Evolutionary conservation across 352 stramenopile genomes (phyloP), one percentile per base, ranked within the genome.

Genomic region (Phytopythium chamaehyphon): DNA sequence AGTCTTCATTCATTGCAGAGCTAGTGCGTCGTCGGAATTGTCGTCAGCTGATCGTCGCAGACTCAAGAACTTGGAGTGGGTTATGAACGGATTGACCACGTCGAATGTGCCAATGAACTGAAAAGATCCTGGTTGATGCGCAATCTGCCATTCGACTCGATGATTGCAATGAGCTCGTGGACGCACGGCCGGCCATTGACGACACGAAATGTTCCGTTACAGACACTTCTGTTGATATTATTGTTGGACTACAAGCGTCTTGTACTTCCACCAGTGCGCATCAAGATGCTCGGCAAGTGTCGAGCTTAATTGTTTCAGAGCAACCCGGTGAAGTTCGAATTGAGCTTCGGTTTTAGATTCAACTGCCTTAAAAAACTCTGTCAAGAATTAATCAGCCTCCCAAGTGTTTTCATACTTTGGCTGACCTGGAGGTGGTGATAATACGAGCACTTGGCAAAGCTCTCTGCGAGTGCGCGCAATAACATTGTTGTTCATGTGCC

Each of bases 401-500:
- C 8, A 45, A 24, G 16, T 24, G 23, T 45, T 45, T n/a, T 19
- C 16, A 45, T 45, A 45, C n/a, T 45, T 45, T 19, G 39, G 23
- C 23, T 22, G 39, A 7, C 39, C 16, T 39, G 38, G 37, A 24
- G 22, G 5, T 18, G 36, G 49, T 16, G 36, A 33, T 10, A 19
- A 10, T 23, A 51, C 46, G 2, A 8, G 23, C 6, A 22, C 19
- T 37, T 57, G 31, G 5, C 51, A 24, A n/a, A 50, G 39, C 11
- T 38, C 40, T 23, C 36, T 38, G 7, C 51, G 24, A 12, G 40
- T 33, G n/a, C 48, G 28, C 28, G 28, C 28, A 33, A 33, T 21
- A 18, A 61, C 39, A 40, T 59, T 61, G 24, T 58, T 58, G 42
- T 59, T 66, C 59, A 66, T 62, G 19, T 62, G 49, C 54, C 50